These are phyloP conservation scores for Fusarium pilosicola DNA, from an alignment of 2,329 filamentous ascomycete genomes.

Conservation along the genomic window DNA sequence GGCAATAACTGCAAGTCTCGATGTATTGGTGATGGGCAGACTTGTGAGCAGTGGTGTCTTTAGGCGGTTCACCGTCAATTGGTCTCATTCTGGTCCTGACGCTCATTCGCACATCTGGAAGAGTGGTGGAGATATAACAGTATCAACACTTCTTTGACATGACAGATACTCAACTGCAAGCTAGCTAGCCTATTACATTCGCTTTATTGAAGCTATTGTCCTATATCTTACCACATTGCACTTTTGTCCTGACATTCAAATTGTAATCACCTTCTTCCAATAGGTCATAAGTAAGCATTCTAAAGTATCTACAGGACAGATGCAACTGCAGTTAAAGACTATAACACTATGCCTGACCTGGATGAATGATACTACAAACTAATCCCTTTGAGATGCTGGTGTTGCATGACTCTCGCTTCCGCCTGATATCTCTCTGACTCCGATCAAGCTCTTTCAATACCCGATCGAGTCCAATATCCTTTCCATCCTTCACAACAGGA, in stretches of 20 bases:
- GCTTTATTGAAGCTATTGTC: not conserved
- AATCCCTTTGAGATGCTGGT: not conserved
- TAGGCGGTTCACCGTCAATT: too few species aligned
- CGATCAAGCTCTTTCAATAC: not conserved
- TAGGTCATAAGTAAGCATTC: too few species aligned
- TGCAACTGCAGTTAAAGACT: too few species aligned
- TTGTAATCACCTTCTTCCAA: too few species aligned
- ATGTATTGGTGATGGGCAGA: not conserved
- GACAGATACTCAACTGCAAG: accelerated
- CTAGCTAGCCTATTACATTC: not conserved
- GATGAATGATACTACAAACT: not conserved
- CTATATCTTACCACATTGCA: accelerated
- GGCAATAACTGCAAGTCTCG: not conserved
- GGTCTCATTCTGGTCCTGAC: too few species aligned
- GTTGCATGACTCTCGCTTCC: not conserved
- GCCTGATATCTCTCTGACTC: not conserved
- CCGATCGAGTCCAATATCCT: not conserved
- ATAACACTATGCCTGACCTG: not conserved
- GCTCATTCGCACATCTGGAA: accelerated
- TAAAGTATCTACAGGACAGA: too few species aligned
- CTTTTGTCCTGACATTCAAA: too few species aligned
- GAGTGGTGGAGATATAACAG: accelerated
- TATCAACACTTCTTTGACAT: not conserved
- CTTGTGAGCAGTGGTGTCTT: not conserved
- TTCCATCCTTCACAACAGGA: not conserved